phyloP scores from a whole-genome alignment of 441 rosid species.

The Capsella rubella region DNA sequence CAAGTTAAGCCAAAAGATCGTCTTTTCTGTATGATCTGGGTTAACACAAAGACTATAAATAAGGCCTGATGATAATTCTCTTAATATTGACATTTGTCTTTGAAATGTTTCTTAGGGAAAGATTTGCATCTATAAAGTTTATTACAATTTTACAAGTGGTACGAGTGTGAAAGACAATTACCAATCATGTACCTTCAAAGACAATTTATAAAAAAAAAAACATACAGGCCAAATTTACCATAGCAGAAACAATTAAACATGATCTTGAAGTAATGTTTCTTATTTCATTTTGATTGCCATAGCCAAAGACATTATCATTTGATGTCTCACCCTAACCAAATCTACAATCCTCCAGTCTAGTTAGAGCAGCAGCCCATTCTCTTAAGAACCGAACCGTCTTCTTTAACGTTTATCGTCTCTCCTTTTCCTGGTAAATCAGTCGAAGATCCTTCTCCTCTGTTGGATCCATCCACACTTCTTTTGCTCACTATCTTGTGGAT shows the following conservation, averaged over 20 bases:
- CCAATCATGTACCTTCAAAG: conserved; percentile 16
- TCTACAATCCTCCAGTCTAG: conserved; percentile 42
- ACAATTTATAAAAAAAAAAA: neutral
- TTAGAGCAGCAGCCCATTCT: conserved; percentile 55
- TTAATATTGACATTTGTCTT: neutral
- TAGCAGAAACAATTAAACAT: conserved; percentile 14
- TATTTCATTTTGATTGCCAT: conserved; percentile 20
- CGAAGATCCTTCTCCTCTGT: conserved; percentile 32
- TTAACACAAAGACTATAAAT: neutral
- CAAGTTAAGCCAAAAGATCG: neutral
- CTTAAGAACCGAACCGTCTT: conserved; percentile 44
- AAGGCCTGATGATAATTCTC: neutral
- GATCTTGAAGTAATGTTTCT: neutral
- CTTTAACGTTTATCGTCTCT: conserved; percentile 51
- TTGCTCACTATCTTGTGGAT: conserved; percentile 49
- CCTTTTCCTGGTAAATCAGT: conserved; percentile 46
- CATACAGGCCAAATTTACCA: conserved; percentile 27
- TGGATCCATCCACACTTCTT: conserved; percentile 44
- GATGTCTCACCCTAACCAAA: conserved; percentile 16
- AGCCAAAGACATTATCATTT: conserved; percentile 27
- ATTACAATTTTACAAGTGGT: conserved; percentile 27
- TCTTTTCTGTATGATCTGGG: no score
- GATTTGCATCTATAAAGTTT: conserved; percentile 15
- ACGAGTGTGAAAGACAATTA: conserved; percentile 7
- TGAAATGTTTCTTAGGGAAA: conserved; percentile 5